A percentile compares a stretch with the other conserved stretches of the same genome.
These are phyloP conservation scores for Aureobasidium namibiae DNA, from an alignment of 2,329 filamentous ascomycete genomes.

Conservation along the genomic window DNA sequence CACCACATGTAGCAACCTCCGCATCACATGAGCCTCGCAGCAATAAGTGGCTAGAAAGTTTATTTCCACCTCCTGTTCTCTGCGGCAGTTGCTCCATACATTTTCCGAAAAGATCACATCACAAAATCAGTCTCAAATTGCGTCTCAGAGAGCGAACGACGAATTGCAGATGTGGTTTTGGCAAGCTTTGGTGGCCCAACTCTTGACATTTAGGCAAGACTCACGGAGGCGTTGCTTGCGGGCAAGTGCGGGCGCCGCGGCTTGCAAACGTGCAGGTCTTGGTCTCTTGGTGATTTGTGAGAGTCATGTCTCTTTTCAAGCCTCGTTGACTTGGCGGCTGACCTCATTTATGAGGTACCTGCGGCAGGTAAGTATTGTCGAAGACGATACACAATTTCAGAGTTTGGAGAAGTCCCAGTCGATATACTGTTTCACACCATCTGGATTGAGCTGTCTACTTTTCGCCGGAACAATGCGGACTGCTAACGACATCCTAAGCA, in stretches of 20 bases:
- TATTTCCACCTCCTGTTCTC: not conserved
- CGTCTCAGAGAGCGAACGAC: no score
- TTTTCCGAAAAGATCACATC: not conserved
- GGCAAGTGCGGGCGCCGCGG: not conserved
- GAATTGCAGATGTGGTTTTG: not conserved
- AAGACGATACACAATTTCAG: not conserved
- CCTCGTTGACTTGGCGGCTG: constrained; percentile 2
- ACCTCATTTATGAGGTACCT: not conserved
- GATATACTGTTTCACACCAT: no score
- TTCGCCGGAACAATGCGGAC: no score
- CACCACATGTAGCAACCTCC: not conserved
- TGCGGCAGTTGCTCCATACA: not conserved
- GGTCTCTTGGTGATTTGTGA: not conserved
- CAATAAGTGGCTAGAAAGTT: not conserved
- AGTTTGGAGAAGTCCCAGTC: not conserved
- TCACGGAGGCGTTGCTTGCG: not conserved
- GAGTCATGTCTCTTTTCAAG: not conserved
- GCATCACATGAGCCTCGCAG: not conserved
- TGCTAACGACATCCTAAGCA: no score
- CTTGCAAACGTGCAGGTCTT: not conserved
- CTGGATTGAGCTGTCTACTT: no score
- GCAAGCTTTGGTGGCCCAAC: not conserved
- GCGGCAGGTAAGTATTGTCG: not conserved
- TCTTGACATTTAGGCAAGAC: not conserved
- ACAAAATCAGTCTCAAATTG: not conserved